These are phyloP conservation scores for Gillenia trifoliata DNA, from an alignment of 306 rosid species.

Conservation along the genomic window DNA sequence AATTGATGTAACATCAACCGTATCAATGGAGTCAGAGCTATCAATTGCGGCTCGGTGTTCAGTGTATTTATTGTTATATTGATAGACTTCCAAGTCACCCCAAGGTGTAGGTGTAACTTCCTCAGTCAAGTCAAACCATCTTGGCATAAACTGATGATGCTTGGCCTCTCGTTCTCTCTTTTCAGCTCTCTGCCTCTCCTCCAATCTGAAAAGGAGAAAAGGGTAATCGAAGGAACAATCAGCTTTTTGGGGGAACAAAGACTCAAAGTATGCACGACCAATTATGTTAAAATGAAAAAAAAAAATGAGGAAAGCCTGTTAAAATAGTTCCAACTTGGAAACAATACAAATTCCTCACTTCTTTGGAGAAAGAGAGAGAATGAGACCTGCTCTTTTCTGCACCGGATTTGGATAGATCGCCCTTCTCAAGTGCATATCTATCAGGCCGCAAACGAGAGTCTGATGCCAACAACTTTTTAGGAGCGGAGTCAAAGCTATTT, in stretches of 20 bases:
- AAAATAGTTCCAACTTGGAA: neutral
- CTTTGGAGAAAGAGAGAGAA: neutral
- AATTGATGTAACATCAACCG: conserved; percentile 39
- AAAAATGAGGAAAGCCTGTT: neutral
- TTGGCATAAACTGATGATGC: conserved; percentile 48
- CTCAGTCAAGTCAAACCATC: conserved; percentile 82
- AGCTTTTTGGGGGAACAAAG: neutral
- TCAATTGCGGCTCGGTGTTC: conserved; percentile 53
- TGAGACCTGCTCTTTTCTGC: conserved; percentile 74
- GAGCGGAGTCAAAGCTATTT: conserved; percentile 84
- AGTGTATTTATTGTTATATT: conserved; percentile 61
- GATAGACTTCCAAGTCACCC: conserved; percentile 91
- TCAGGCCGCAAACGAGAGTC: conserved; percentile 95
- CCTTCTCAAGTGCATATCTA: conserved; percentile 82
- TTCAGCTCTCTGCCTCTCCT: conserved; percentile 91
- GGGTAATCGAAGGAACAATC: neutral
- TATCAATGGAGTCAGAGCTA: conserved; percentile 35
- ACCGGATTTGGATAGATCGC: conserved; percentile 82
- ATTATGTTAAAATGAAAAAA: neutral
- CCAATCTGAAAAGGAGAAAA: conserved; percentile 44
- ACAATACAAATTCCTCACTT: neutral
- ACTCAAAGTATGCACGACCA: neutral
- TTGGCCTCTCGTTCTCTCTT: conserved; percentile 65
- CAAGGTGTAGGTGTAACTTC: conserved; percentile 83
- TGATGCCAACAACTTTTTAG: conserved; percentile 69